Conservation (phyloP, 208 protist genomes). For the Trichomonas gallinae region DNA sequence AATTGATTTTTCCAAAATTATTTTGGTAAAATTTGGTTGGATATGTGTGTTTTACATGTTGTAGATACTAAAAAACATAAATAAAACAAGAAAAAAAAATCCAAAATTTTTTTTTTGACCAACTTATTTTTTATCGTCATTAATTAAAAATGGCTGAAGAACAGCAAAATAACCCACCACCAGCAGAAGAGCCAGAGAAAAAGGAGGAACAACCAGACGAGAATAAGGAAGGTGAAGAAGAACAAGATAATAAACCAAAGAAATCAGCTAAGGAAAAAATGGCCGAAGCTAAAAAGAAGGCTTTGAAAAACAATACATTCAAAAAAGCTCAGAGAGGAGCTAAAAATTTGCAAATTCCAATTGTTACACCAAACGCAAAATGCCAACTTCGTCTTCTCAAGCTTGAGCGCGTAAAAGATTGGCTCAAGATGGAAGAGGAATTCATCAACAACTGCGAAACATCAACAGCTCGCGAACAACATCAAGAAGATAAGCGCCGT, state of each 20-base stretch:
- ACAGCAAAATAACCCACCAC: background rate
- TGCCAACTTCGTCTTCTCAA: slow-evolving; percentile 89
- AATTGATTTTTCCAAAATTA: too few relatives aligned
- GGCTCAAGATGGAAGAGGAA: slow-evolving; percentile 95
- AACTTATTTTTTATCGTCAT: background rate
- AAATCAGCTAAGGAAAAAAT: background rate
- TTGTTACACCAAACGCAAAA: slow-evolving; percentile 61
- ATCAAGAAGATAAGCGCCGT: slow-evolving; percentile 65
- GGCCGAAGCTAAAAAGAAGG: background rate
- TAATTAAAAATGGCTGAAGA: background rate
- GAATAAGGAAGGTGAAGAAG: background rate
- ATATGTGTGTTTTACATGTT: too few relatives aligned
- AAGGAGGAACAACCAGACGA: background rate
- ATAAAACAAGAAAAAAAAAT: too few relatives aligned
- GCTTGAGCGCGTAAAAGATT: slow-evolving; percentile 95
- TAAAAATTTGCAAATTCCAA: background rate
- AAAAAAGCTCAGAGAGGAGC: background rate
- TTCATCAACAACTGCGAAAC: slow-evolving; percentile 81
- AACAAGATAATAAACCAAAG: background rate
- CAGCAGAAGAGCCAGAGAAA: background rate
- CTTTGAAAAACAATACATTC: background rate
- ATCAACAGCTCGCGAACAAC: slow-evolving; percentile 61
- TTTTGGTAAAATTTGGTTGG: too few relatives aligned
- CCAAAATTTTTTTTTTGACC: background rate
- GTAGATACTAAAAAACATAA: too few relatives aligned